These are phyloP conservation scores for Aureobasidium pullulans DNA, from an alignment of 2,329 filamentous ascomycete genomes.

Conservation along the genomic window DNA sequence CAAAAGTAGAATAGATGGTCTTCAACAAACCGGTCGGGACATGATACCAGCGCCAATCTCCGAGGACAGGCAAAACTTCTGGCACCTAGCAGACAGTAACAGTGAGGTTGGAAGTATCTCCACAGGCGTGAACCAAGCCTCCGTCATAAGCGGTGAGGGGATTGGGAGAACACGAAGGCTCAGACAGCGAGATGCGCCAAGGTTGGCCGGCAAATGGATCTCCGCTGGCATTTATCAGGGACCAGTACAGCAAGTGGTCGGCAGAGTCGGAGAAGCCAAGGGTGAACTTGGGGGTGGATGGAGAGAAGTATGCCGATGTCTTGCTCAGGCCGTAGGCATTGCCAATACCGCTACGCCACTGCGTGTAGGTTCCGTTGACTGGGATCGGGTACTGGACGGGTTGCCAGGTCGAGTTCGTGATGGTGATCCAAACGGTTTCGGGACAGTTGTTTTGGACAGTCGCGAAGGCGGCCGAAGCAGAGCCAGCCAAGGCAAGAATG, in stretches of 20 bases:
- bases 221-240: conserved; percentile 21
- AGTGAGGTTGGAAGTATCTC: conserved; percentile 1
- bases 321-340: conserved; percentile 26
- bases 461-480: conserved; percentile 16
- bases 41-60: conserved; percentile 6
- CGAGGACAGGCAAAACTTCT: background rate
- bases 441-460: conserved; percentile 24
- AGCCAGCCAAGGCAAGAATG: conserved; percentile 16
- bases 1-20: background rate
- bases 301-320: conserved; percentile 20
- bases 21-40: background rate
- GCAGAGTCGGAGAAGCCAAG: conserved; percentile 20
- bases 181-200: conserved; percentile 18
- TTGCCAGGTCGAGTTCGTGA: conserved; percentile 19
- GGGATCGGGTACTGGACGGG: conserved; percentile 18
- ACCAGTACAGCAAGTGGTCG: conserved; percentile 23
- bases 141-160: conserved; percentile 12
- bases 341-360: conserved; percentile 21
- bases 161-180: background rate
- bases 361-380: conserved; percentile 18
- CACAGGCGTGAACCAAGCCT: conserved; percentile 11
- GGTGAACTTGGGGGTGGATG: conserved; percentile 21
- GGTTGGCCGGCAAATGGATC: conserved; percentile 21
- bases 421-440: conserved; percentile 22
- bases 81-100: conserved; percentile 13